Evolutionary conservation across 768 basidiomycete genomes (phyloP).

Genomic region (Trametopsis cervina): DNA sequence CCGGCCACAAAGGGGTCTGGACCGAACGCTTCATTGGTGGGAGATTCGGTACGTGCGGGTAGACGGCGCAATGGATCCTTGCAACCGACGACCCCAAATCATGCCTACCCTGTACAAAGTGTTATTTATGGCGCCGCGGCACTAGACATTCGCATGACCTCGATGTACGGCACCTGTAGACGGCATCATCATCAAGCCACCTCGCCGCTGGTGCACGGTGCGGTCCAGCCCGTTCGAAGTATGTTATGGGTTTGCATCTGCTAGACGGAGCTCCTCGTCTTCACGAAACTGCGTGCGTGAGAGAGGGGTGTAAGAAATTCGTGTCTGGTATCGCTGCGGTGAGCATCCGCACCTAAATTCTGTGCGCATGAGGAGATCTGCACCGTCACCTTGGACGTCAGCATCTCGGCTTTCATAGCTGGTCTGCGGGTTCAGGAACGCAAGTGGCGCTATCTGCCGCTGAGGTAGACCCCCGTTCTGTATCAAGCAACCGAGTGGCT

Average conservation of each 20-base stretch:
- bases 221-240: background rate
- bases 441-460: too few relatives aligned
- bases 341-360: background rate
- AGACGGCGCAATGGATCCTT: background rate
- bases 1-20: constrained; percentile 3
- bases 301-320: too few relatives aligned
- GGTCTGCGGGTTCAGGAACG: background rate
- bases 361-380: constrained; percentile 12
- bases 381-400: constrained; percentile 18
- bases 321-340: too few relatives aligned
- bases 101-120: background rate
- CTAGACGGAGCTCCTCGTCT: too few relatives aligned
- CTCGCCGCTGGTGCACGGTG: background rate
- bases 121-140: background rate
- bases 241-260: too few relatives aligned
- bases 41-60: background rate
- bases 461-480: too few relatives aligned
- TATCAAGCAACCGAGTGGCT: too few relatives aligned
- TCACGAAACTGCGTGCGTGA: too few relatives aligned
- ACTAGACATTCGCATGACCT: background rate
- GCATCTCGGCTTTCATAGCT: constrained; percentile 2
- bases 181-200: background rate
- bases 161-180: background rate
- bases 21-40: background rate
- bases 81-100: background rate